phyloP scores from a whole-genome alignment of 2,329 filamentous ascomycete species.

The Claviceps sp. region DNA sequence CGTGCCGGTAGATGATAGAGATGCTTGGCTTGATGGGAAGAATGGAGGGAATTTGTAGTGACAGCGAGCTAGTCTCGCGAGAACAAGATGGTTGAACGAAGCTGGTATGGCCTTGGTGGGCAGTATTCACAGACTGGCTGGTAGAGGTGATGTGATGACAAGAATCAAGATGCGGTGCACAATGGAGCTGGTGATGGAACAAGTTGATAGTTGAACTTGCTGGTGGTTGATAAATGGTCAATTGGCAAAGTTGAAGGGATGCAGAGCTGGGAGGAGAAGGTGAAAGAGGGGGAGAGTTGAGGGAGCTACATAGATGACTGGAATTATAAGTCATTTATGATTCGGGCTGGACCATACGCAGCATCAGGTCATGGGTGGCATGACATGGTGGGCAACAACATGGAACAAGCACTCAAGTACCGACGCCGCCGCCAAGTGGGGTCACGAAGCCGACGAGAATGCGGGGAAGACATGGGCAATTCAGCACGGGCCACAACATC shows the following conservation, averaged over 20 bases:
- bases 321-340: slow-evolving; percentile 2
- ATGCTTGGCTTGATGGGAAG: slow-evolving; percentile 6
- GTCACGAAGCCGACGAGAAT: too few relatives aligned
- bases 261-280: slow-evolving; percentile 5
- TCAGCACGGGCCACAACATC: too few relatives aligned
- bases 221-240: neutral
- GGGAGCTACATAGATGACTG: slow-evolving; percentile 4
- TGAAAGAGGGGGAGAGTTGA: slow-evolving; percentile 7
- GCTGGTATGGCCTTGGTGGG: neutral
- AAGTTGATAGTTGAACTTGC: neutral
- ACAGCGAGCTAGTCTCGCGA: neutral
- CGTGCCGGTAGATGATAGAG: slow-evolving; percentile 19
- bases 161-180: neutral
- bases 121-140: neutral
- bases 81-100: neutral
- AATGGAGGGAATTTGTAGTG: neutral
- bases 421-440: too few relatives aligned
- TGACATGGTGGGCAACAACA: neutral
- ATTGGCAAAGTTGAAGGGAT: slow-evolving; percentile 8
- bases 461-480: too few relatives aligned
- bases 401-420: too few relatives aligned
- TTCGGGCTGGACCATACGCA: neutral
- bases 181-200: neutral
- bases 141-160: neutral
- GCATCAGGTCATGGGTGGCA: neutral